These are phyloP conservation scores for Talaromyces thailandensis DNA, from an alignment of 495 filamentous ascomycete genomes.

Conservation along the genomic window DNA sequence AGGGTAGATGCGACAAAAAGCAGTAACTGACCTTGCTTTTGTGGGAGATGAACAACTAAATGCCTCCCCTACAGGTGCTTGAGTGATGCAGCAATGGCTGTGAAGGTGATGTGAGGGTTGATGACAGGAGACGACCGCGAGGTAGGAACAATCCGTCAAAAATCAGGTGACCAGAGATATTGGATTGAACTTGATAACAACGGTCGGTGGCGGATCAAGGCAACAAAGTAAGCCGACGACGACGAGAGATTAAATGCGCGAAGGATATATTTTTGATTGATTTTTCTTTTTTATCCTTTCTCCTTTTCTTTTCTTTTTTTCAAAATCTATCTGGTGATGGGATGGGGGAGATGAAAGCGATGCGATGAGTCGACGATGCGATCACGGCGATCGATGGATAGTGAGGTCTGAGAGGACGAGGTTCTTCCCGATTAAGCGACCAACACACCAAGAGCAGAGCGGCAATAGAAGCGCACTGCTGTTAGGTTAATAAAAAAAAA, in stretches of 20 bases:
- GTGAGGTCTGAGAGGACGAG: not conserved
- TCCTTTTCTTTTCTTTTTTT: not conserved
- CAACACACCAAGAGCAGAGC: not conserved
- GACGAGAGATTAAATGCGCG: not conserved
- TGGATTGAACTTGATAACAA: not conserved
- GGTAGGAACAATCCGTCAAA: not conserved
- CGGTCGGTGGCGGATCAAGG: not conserved
- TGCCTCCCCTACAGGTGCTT: conserved; percentile 74
- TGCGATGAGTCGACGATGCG: not conserved
- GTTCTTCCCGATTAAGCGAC: not conserved
- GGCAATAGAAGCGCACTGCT: not conserved
- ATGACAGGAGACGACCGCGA: conserved; percentile 1
- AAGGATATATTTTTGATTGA: not conserved
- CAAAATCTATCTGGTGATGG: not conserved
- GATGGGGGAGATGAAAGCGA: not conserved
- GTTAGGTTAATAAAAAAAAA: not conserved
- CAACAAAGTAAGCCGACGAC: not conserved
- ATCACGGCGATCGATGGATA: not conserved
- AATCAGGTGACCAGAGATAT: not conserved
- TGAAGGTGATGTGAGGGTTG: not conserved
- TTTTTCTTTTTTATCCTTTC: conserved; percentile 10
- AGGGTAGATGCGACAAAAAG: conserved; percentile 5
- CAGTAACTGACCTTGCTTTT: conserved; percentile 48
- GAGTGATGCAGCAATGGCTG: conserved; percentile 1
- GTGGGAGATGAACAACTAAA: conserved; percentile 97